Percentiles rank a stretch among this genome's conserved stretches.
These are phyloP conservation scores for Sugiyamaella neomexicana DNA, from an alignment of 1,139 yeast species.

Conservation along the genomic window DNA sequence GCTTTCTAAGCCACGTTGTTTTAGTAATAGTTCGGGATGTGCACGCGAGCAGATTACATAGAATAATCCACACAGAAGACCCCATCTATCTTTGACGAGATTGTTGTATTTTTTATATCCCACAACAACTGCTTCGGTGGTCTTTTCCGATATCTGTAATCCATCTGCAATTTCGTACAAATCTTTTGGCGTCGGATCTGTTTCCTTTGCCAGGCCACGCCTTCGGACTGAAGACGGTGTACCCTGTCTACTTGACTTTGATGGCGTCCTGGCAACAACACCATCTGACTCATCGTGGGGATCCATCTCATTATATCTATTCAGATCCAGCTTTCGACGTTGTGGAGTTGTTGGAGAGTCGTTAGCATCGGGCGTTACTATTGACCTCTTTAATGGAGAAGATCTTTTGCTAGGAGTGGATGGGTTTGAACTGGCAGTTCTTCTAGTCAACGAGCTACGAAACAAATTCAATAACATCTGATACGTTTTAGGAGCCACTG, in stretches of 20 bases:
- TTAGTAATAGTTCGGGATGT: conserved; percentile 34
- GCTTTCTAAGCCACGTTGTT: conserved; percentile 10
- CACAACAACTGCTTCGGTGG: conserved; percentile 35
- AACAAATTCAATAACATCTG: conserved; percentile 33
- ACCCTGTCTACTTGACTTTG: conserved; percentile 20
- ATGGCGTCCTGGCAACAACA: conserved; percentile 17
- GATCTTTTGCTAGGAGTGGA: conserved; percentile 9
- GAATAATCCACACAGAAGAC: conserved; percentile 39
- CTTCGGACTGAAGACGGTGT: conserved; percentile 22
- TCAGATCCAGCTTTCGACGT: conserved; percentile 3
- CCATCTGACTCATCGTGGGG: neutral
- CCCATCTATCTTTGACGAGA: conserved; percentile 42
- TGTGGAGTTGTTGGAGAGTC: conserved; percentile 7
- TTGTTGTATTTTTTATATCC: conserved; percentile 37
- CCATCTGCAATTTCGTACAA: conserved; percentile 30
- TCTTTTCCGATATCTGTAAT: conserved; percentile 30
- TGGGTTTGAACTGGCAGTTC: neutral
- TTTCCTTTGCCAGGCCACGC: conserved; percentile 26
- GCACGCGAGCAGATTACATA: conserved; percentile 37
- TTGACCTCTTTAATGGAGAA: conserved; percentile 11
- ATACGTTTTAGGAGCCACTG: conserved; percentile 37
- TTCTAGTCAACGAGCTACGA: conserved; percentile 19
- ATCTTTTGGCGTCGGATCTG: conserved; percentile 31
- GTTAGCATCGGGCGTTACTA: neutral
- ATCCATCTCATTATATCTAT: neutral